Base-by-base conservation (phyloP, 139 green algal species). In the Trebouxia sp. region DNA sequence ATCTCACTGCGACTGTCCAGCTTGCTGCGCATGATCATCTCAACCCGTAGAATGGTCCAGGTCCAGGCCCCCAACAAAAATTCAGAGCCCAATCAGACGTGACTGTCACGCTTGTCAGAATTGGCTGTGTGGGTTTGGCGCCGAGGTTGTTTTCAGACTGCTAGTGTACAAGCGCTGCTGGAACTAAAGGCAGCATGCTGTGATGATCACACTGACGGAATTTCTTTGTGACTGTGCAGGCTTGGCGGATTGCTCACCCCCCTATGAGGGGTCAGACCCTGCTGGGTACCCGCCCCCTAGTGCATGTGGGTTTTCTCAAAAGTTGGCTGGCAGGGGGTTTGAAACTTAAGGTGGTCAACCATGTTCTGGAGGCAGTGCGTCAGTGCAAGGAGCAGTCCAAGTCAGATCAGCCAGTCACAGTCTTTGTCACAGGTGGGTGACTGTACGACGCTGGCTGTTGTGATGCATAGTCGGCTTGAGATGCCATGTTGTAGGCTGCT, bases 221-320 rank as follows among this genome's bases (percentile, higher is more conserved):
- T 11, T 53, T 14, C 47, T 53, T 14, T 53, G 47, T 14, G 14
- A 53, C 4, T 2, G 6, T 65, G 48, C 72, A 85, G 81, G 81
- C 81, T 38, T 85, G 81, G 81, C 37, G 75, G 8, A 42, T 56
- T 6, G 37, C 56, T 10, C 81, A 85, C 47, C 74, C 74, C 11
- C 81, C 81, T 7, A 58, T 81, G 75, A 50, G 81, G 32, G 81
- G 81, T 14, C 0, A 42, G 24, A 43, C 12, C 22, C 78, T 45
- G 45, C 17, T 38, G 41, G 30, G 26, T 0, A 72, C 28, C 20
- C 56, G 74, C 10, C 81, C 81, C 74, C 17, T 58, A 10, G 74
- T 81, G 26, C 81, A 85, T 45, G 65, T 26, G 3, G 81, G 81
- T 26, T 85, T 85, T 32, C 56, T 78, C 28, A 66, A 70, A 11